Evolutionary conservation across 2,329 filamentous ascomycete genomes (phyloP).

Genomic region (Fusarium pseudograminearum): DNA sequence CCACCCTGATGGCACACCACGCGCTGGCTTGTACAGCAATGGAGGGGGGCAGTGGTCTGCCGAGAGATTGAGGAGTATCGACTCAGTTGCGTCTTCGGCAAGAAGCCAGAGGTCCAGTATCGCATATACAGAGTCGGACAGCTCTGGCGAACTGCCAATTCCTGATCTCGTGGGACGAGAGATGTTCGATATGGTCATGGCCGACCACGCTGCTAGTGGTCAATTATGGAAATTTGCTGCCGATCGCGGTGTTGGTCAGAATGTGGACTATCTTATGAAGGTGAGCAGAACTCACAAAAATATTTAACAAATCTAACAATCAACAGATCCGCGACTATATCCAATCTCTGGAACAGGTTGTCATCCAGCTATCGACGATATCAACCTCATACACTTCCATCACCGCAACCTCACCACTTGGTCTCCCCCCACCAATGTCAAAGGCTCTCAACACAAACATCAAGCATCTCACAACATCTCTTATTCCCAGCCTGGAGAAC

Average conservation of each 20-base stretch:
- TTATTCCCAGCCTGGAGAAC: conserved; percentile 60
- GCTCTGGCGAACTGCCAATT: conserved; percentile 48
- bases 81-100: conserved; percentile 43
- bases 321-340: conserved; percentile 59
- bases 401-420: conserved; percentile 57
- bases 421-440: conserved; percentile 56
- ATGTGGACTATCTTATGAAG: conserved; percentile 65
- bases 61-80: conserved; percentile 46
- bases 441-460: conserved; percentile 60
- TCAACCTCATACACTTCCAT: conserved; percentile 60
- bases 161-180: conserved; percentile 63
- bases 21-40: conserved; percentile 40
- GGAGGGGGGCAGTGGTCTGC: conserved; percentile 31
- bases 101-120: conserved; percentile 46
- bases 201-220: conserved; percentile 60
- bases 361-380: conserved; percentile 54
- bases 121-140: conserved; percentile 46
- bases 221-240: conserved; percentile 64
- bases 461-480: conserved; percentile 58
- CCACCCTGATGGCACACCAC: conserved; percentile 55
- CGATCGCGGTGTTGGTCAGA: conserved; percentile 59
- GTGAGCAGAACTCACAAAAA: conserved; percentile 46
- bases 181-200: conserved; percentile 63
- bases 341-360: conserved; percentile 58
- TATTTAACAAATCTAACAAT: background rate